Evolutionary conservation across 2,329 filamentous ascomycete species (phyloP), one percentile per base, ranked within the genome.

Genomic region (Elsinoe ampelina): DNA sequence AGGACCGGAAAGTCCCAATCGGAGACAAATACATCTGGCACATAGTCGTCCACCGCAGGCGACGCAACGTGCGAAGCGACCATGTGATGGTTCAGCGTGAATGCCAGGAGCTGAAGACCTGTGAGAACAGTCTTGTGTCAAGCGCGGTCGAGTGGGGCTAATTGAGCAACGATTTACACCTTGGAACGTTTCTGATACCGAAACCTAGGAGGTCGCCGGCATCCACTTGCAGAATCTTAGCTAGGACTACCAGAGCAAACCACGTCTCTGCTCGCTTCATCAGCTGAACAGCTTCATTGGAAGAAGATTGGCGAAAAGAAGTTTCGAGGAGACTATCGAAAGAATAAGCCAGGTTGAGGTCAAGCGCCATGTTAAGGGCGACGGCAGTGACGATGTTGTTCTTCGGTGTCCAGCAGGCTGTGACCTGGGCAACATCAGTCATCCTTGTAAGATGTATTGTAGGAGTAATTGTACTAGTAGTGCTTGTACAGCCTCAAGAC

Each of bases 351-450:
- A 51, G 47, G 12, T 51, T 13, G 12, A 51, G 19, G 12, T 38
- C 30, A 10, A 51, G 13, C 3, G 47, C 47, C 47, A 51, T 34
- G 2, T 30, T 19, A 12, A 51, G 30, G 30, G 47, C 47, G 2
- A 38, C 34, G 3, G 47, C 47, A 7, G 36, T 34, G 47, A 51
- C 34, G 17, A 35, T 34, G n/a, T 38, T 35, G 13, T 22, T 34
- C 47, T 51, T 30, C 12, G 30, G 47, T 30, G 34, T 51, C 47
- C 47, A 51, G 30, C 47, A 51, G 12, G 47, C 47, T 38, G 34
- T 51, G 10, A 51, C 47, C 19, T 30, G 26, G 8, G 26, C 26
- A 30, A 7, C 7, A 30, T 30, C 26, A 30, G 26, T 8, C 8
- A 5, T 7, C 4, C 4, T 30, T 30, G 26, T 30, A 30, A 7